Conservation (phyloP, 441 rosid genomes). For the Melastoma candidum region DNA sequence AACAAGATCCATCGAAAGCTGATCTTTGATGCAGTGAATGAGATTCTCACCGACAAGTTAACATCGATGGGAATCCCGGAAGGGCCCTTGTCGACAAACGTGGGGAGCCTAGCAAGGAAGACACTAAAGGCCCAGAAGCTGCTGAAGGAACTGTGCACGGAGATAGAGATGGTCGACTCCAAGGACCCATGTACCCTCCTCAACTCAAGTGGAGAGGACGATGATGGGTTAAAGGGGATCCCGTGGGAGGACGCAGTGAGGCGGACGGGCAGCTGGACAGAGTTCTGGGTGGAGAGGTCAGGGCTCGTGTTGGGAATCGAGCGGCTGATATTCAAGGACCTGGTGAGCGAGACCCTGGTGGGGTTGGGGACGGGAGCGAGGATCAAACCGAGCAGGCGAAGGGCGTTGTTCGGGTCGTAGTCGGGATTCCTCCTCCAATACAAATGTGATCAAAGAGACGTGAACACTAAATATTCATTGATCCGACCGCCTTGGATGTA, state of each 20-base stretch:
- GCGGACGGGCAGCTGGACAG: constrained; percentile 50
- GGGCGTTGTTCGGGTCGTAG: constrained; percentile 36
- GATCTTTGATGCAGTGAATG: constrained; percentile 73
- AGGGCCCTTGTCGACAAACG: constrained; percentile 38
- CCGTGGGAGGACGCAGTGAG: constrained; percentile 49
- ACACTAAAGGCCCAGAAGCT: constrained; percentile 68
- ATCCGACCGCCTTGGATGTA: no score
- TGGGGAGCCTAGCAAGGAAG: constrained; percentile 36
- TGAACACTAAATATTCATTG: no score
- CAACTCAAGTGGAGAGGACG: constrained; percentile 41
- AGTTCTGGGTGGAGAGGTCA: constrained; percentile 33
- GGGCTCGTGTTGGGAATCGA: constrained; percentile 59
- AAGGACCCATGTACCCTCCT: constrained; percentile 21
- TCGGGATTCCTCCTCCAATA: no score
- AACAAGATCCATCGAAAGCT: constrained; percentile 52
- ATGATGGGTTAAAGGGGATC: constrained; percentile 36
- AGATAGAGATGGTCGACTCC: constrained; percentile 50
- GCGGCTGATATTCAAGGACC: constrained; percentile 70
- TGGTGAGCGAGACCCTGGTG: constrained; percentile 61
- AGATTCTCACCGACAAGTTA: constrained; percentile 52
- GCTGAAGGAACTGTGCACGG: constrained; percentile 61
- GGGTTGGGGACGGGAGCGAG: constrained; percentile 36
- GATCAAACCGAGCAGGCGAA: constrained; percentile 35
- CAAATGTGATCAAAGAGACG: no score
- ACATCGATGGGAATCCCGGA: constrained; percentile 22